Conservation (phyloP, 345 rosid genomes). For the Populus pruinosa region DNA sequence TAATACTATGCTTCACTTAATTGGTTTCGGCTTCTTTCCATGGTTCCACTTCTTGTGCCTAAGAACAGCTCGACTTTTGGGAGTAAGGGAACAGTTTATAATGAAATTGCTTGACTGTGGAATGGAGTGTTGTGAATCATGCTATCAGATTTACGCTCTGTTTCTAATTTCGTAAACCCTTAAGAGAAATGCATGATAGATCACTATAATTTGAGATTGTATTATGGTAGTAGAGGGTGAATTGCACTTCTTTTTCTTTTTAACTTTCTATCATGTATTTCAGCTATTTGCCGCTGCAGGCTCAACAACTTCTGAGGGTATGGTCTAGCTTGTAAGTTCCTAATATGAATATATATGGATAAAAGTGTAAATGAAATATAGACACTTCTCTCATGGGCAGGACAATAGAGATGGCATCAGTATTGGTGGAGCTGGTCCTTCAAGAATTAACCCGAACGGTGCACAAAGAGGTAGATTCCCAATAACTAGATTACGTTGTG, state of each 20-base stretch:
- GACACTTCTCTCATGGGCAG: slow-evolving; percentile 10
- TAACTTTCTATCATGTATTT: slow-evolving; percentile 4
- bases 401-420: background rate
- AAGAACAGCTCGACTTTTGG: background rate
- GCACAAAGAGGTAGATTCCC: slow-evolving; percentile 4
- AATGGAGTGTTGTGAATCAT: background rate
- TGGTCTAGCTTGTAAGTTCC: background rate
- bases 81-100: background rate
- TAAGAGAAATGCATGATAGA: background rate
- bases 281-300: slow-evolving; percentile 24
- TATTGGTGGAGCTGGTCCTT: background rate
- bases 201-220: background rate
- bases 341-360: background rate
- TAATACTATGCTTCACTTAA: too few relatives aligned
- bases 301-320: slow-evolving; percentile 12
- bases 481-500: background rate
- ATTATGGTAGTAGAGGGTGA: background rate
- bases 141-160: too few relatives aligned
- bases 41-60: background rate
- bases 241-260: background rate
- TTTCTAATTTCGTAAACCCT: too few relatives aligned
- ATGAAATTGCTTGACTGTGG: background rate
- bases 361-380: background rate
- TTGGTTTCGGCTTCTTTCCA: too few relatives aligned
- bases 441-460: background rate